phyloP scores from a whole-genome alignment of 805 yeast genomes.

The Komagataella pseudopastoris region DNA sequence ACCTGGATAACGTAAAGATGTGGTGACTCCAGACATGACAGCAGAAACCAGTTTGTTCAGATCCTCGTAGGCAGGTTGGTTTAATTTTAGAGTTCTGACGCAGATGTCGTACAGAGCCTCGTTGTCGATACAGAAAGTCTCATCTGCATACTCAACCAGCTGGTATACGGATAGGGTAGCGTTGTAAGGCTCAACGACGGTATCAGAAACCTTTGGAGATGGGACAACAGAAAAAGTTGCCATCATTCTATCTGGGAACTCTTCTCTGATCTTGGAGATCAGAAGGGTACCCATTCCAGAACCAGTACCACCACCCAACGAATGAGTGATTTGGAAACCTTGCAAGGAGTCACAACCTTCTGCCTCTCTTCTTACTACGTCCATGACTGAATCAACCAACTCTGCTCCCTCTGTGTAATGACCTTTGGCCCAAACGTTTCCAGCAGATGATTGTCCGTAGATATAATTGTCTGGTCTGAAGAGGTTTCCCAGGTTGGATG shows the following conservation, averaged over 20 bases:
- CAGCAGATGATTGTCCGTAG: slow-evolving; percentile 86
- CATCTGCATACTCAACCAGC: slow-evolving; percentile 82
- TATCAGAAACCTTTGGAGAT: slow-evolving; percentile 81
- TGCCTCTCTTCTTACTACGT: slow-evolving; percentile 85
- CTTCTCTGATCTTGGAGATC: slow-evolving; percentile 78
- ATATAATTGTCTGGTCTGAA: slow-evolving; percentile 89
- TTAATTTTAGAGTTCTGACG: slow-evolving; percentile 70
- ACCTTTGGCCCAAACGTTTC: slow-evolving; percentile 96
- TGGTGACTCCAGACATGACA: slow-evolving; percentile 93
- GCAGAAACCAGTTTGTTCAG: slow-evolving; percentile 74
- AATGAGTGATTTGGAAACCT: slow-evolving; percentile 85
- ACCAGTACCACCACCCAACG: slow-evolving; percentile 89
- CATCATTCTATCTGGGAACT: slow-evolving; percentile 92
- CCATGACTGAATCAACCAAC: slow-evolving; percentile 79
- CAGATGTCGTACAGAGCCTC: slow-evolving; percentile 88
- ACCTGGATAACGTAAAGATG: slow-evolving; percentile 90
- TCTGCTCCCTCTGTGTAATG: slow-evolving; percentile 96
- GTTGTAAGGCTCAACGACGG: slow-evolving; percentile 92
- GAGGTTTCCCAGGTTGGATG: slow-evolving; percentile 70
- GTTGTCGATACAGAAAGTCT: slow-evolving; percentile 90
- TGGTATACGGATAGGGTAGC: slow-evolving; percentile 87
- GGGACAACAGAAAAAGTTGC: slow-evolving; percentile 92
- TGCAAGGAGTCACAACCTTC: slow-evolving; percentile 87
- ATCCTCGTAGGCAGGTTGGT: slow-evolving; percentile 67
- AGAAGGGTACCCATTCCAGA: slow-evolving; percentile 92